Evolutionary conservation across 2,329 filamentous ascomycete species (phyloP).

Genomic region (Fusarium clavum): DNA sequence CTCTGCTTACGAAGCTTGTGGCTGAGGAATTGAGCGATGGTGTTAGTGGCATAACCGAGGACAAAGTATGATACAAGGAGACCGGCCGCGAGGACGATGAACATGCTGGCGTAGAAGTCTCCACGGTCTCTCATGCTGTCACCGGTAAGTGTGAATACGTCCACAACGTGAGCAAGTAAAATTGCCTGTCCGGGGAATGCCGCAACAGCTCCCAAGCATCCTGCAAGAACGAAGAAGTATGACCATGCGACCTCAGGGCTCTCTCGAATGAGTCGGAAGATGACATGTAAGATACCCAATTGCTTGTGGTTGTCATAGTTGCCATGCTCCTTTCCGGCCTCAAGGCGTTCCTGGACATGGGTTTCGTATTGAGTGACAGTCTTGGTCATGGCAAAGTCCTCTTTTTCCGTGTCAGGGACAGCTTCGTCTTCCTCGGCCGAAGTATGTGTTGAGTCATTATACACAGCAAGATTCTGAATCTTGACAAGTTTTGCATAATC

Average conservation of each 20-base stretch:
- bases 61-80: conserved; percentile 59
- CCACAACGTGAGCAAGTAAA: conserved; percentile 55
- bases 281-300: conserved; percentile 46
- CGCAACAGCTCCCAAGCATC: conserved; percentile 50
- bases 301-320: conserved; percentile 52
- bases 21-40: conserved; percentile 45
- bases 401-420: conserved; percentile 28
- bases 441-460: conserved; percentile 31
- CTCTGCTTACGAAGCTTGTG: conserved; percentile 45
- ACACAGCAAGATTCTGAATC: conserved; percentile 53
- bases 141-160: conserved; percentile 54
- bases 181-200: conserved; percentile 59
- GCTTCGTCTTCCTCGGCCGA: conserved; percentile 46
- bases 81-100: conserved; percentile 61
- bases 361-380: conserved; percentile 50
- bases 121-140: conserved; percentile 53
- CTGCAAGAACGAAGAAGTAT: conserved; percentile 50
- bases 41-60: conserved; percentile 53
- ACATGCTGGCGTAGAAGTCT: conserved; percentile 68
- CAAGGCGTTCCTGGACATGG: conserved; percentile 47
- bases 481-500: conserved; percentile 65
- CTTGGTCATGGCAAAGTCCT: conserved; percentile 41
- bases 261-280: conserved; percentile 52
- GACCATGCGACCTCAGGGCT: conserved; percentile 53
- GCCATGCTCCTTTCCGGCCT: conserved; percentile 52